A percentile compares a stretch with the other conserved stretches of the same genome.
Evolutionary conservation across 2,329 filamentous ascomycete species (phyloP).

Genomic region (Xylaria polymorpha): DNA sequence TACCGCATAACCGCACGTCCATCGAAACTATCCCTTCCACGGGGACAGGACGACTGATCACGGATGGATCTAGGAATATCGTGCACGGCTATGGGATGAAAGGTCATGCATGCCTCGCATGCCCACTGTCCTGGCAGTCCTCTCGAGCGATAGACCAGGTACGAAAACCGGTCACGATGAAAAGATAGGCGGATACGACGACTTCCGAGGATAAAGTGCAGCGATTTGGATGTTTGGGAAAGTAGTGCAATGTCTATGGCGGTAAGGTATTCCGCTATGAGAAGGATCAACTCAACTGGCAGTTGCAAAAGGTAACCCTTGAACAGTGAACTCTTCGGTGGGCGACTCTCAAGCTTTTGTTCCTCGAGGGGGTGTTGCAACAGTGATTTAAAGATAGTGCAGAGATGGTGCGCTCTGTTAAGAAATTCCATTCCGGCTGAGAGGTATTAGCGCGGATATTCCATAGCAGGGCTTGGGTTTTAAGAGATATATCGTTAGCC

Average conservation of each 20-base stretch:
- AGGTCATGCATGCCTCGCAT: background rate
- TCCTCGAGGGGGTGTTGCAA: background rate
- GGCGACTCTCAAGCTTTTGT: background rate
- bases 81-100: background rate
- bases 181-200: background rate
- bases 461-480: background rate
- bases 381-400: background rate
- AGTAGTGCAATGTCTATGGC: conserved; percentile 1
- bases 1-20: no score
- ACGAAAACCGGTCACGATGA: no score
- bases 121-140: background rate
- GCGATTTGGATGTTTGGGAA: conserved; percentile 4
- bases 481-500: background rate
- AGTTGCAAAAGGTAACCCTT: conserved; percentile 7
- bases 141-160: background rate
- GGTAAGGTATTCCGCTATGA: background rate
- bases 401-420: background rate
- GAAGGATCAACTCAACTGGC: conserved; percentile 6
- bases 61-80: background rate
- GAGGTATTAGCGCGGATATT: background rate
- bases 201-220: background rate
- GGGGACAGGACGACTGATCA: background rate
- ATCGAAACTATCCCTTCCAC: background rate
- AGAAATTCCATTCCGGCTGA: background rate
- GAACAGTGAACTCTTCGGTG: no score